Conservation (phyloP, 1,139 yeast species). For the Geotrichum histeridarum region DNA sequence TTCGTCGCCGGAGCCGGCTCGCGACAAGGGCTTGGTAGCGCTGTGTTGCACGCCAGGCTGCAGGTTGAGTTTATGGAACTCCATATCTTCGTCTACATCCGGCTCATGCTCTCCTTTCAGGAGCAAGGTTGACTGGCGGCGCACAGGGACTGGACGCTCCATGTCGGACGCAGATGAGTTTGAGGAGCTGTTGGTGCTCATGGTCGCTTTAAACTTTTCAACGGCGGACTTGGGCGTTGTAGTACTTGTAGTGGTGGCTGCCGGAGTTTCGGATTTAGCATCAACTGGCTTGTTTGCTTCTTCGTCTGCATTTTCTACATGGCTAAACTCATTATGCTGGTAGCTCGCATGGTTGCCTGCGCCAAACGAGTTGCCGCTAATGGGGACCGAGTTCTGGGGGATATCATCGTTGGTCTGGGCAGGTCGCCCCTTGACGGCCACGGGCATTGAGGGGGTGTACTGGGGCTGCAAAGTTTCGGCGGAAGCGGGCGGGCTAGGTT, state of each 20-base stretch:
- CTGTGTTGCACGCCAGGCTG: slow-evolving; percentile 22
- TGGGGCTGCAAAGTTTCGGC: not conserved
- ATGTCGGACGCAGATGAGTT: not conserved
- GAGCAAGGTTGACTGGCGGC: slow-evolving; percentile 28
- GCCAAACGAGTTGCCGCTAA: not conserved
- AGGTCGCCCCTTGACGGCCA: slow-evolving; percentile 6
- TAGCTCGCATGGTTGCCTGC: not conserved
- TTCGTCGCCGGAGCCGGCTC: slow-evolving; percentile 42
- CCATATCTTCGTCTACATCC: slow-evolving; percentile 32
- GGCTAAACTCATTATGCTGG: slow-evolving; percentile 13
- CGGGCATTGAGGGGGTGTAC: slow-evolving; percentile 1
- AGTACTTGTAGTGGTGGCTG: not conserved
- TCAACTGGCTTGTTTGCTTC: not conserved
- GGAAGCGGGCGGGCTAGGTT: not conserved
- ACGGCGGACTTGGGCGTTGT: not conserved
- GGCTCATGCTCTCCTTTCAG: slow-evolving; percentile 27
- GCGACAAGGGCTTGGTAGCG: slow-evolving; percentile 33
- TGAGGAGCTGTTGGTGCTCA: not conserved
- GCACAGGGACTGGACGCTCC: slow-evolving; percentile 12
- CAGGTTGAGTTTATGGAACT: slow-evolving; percentile 30
- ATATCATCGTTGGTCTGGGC: not conserved
- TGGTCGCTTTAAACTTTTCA: slow-evolving; percentile 1
- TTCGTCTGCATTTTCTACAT: slow-evolving; percentile 8
- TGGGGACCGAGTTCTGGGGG: slow-evolving; percentile 6
- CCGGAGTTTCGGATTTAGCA: not conserved